Base-by-base conservation (phyloP, 306 rosid genomes). In the Alnus rubra region DNA sequence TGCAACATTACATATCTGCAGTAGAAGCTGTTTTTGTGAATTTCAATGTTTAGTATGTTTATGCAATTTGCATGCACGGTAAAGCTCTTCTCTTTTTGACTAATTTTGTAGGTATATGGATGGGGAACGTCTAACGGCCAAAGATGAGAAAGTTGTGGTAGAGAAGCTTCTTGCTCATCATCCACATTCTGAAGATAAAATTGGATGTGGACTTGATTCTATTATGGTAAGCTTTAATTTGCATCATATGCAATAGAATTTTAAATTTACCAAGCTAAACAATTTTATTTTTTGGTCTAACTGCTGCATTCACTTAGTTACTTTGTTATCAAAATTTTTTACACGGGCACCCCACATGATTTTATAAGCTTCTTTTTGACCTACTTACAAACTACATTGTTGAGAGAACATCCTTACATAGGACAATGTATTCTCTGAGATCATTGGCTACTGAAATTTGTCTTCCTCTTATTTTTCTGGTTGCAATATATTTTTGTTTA, bases 161-260 rank as follows among this genome's bases (percentile, higher is more conserved):
- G 91, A 89, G 73, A 89, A 83, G 78, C 95, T 93, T 78, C 94
- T 93, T 35, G 90, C 86, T 15, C 83, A 85, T 82, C 98, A 93
- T 90, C 98, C 98, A 8, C 91, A 85, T 42, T 87, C 89, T 11
- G 84, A 91, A 60, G 97, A 91, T 87, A 93, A 93, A 91, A 88
- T 95, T 83, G 99, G 97, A 28, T 86, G 94, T 49, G 99, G 94
- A 65, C 88, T 93, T 54, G 96, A 93, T 69, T 90, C 92, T 72
- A 86, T 95, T 53, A 93, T 91, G 98, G 99, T 92, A 82, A 37
- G 64, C 64, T 52, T 65, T 82, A 1, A 0, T 78, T 15, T 65
- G 9, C 55, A 73, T 71, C 51, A 30, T 28, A 42, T 47, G 53
- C 30, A n/a, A 28, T 14, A 23, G 28, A 28, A 7, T 69, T 75